Percentiles rank a stretch among this genome's conserved stretches.
Evolutionary conservation across 306 rosid genomes (phyloP).

Genomic region (peach (Prunus persica)): Prunus_persica_NCBIv2 NC_034012.1:8570501-8571000

Average conservation of each 20-base stretch:
- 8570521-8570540: neutral
- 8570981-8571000: too few relatives aligned
- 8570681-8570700: too few relatives aligned
- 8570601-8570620: rapidly evolving
- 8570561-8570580: too few relatives aligned
- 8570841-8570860: neutral
- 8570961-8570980: too few relatives aligned
- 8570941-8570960: too few relatives aligned
- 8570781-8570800: neutral
- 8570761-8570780: neutral
- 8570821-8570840: neutral
- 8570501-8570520: neutral
- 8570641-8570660: rapidly evolving
- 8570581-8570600: rapidly evolving
- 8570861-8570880: neutral
- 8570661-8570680: neutral
- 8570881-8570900: neutral
- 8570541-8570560: too few relatives aligned
- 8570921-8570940: neutral
- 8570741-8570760: too few relatives aligned
- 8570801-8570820: neutral
- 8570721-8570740: neutral
- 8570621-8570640: rapidly evolving
- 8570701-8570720: neutral
- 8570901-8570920: neutral